Percentiles rank a stretch among this genome's conserved stretches.
These are phyloP conservation scores for Begonia fuchsioides DNA, from an alignment of 306 rosid genomes.

Conservation along the genomic window DNA sequence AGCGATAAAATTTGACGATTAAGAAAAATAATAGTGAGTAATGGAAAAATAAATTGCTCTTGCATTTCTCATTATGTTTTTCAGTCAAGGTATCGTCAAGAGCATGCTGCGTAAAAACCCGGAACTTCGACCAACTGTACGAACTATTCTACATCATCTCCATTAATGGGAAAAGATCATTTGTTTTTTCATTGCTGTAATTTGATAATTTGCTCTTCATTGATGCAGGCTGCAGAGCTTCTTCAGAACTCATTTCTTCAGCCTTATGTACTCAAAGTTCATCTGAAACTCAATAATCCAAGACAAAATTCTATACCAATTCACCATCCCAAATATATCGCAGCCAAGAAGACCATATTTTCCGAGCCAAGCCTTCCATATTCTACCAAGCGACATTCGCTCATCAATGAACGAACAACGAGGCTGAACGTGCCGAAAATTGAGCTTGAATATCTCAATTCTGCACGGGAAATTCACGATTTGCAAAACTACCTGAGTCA, in stretches of 20 bases:
- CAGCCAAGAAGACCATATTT: constrained; percentile 65
- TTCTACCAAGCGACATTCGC: constrained; percentile 35
- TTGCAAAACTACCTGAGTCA: constrained; percentile 33
- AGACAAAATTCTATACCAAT: constrained; percentile 44
- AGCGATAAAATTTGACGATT: too few species aligned
- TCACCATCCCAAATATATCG: constrained; percentile 38
- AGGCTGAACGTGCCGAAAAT: constrained; percentile 80
- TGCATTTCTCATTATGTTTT: constrained; percentile 7
- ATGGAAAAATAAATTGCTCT: too few species aligned
- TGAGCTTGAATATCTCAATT: constrained; percentile 57
- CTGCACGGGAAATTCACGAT: constrained; percentile 53
- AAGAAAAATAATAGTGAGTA: too few species aligned
- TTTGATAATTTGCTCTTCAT: too few species aligned
- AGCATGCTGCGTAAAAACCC: constrained; percentile 99
- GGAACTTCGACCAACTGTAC: constrained; percentile 92
- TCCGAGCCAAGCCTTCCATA: constrained; percentile 30
- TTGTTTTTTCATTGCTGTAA: too few species aligned
- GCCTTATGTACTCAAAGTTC: constrained; percentile 62
- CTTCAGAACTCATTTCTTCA: constrained; percentile 77
- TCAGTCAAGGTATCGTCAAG: constrained; percentile 88
- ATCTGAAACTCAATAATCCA: constrained; percentile 71
- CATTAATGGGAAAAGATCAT: too few species aligned
- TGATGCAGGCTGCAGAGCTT: constrained; percentile 68
- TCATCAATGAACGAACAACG: constrained; percentile 44
- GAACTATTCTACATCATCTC: constrained; percentile 11